Base-by-base conservation (phyloP, 441 rosid species). In the Adansonia gregorii region DNA sequence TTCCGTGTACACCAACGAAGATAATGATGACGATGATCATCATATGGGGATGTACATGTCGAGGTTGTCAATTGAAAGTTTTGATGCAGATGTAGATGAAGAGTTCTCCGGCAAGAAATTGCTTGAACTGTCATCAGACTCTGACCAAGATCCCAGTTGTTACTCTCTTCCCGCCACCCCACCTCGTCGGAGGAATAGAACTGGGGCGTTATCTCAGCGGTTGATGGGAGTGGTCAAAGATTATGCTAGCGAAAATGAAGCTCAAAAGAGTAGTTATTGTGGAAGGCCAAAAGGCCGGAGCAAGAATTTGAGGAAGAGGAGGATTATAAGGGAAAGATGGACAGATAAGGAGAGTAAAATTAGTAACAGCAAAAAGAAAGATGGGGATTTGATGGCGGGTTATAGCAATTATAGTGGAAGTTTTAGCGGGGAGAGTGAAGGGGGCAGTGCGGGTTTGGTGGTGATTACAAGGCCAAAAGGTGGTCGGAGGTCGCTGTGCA, bases 401-500 rank as follows among this genome's bases (percentile, higher is more conserved):
- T 39, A 52, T 7, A 39, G 77, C 66, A 75, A 63, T 73, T 55
- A 66, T 41, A 83, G 82, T 63, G 82, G 79, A n/a, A 80, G 92
- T 67, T 78, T 80, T 2, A 87, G 92, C 0, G 91, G 91, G 10
- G 93, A 89, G 64, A 88, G 92, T 78, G 92, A 86, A 41, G 84
- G 85, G 43, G 83, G 87, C 1, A 58, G 80, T 0, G 24, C 76
- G 14, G 88, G 92, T 2, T 1, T 89, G 77, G 63, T 86, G 82
- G 89, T 92, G 85, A 87, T 91, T 43, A 85, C 93, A 24, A 85
- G 89, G 89, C 89, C 95, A 0, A 91, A 84, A 67, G 92, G 95
- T 72, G 95, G 95, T 66, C 63, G 68, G 24, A 83, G 90, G 79
- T 76, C 90, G 1, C 24, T 91, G 83, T 91, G 95, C 72, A 90